Evolutionary conservation across 2,329 filamentous ascomycete genomes (phyloP), one percentile per base, ranked within the genome.

Genomic region (Lasiodiplodia theobromae): DNA sequence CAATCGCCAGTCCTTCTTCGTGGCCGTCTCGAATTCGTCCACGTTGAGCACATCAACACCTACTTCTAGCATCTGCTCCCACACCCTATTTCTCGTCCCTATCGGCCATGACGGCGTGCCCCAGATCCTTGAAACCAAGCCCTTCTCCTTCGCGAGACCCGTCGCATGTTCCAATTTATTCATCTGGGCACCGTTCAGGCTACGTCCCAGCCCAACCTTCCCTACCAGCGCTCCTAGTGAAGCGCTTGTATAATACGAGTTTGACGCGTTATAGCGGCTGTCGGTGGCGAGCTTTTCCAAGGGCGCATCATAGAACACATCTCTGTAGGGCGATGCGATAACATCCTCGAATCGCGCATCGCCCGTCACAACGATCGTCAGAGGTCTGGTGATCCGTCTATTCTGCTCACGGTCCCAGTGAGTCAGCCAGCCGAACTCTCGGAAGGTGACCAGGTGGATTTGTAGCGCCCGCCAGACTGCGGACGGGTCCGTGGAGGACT

Each of bases 11-110:
- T 81, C 77, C 70, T 74, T 75, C 69, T 71, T 79, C 14, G 80
- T 79, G n/a, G 81, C 85, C 1, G 79, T 84, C 68, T 79, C 78
- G 67, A 91, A 74, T 74, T 90, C 86, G 77, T 91, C 89, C 5
- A 87, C 86, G 74, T 89, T 90, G 63, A 91, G 73, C 56, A 89
- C 77, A 74, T 89, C 88, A 5, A 87, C 85, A 0, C 86, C 88
- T 71, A 88, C 86, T n/a, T 81, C 76, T 12, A 86, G 74, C 38
- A 91, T 73, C 1, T 83, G 77, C 66, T 83, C 79, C 88, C 88
- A 90, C 10, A 90, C 78, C 63, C 82, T 80, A 73, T 89, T 86
- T 57, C 88, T 80, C 49, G 85, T 73, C 21, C 80, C 79, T 7
- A 86, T 72, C 2, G 88, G 88, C 87, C 87, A 89, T 18, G 76